Evolutionary conservation across 148 eudicot species (phyloP), one percentile per base, ranked within the genome.

Genomic region (Fallopia convolvulus): DNA sequence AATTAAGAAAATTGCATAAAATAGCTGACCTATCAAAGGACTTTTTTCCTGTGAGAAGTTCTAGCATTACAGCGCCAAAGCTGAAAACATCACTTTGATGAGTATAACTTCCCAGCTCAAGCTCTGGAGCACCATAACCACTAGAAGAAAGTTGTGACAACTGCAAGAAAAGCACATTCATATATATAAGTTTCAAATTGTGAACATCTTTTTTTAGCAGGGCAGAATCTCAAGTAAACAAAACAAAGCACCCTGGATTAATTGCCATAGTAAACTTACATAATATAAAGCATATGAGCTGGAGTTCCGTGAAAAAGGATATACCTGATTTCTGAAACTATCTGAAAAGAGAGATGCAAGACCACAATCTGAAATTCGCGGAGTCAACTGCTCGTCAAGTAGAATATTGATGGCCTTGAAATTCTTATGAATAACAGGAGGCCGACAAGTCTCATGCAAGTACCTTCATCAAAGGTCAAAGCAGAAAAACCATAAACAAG

Each of bases 21-120:
- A 72, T 72, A 72, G 32, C 39, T 74, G 76, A 90, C 94, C 89
- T 88, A 83, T 86, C 94, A 77, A 88, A 78, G 30, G 94, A 85
- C 82, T 74, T 85, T 82, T 89, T 84, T 74, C 94, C 94, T 8
- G 94, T 90, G 74, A 90, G 81, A 41, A 90, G 86, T 82, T 90
- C 94, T 75, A 90, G 68, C 94, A 90, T 90, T 79, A 90, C 91
- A 77, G 88, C 91, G 58, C 94, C 94, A 78, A 90, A 90, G 83
- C 91, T 90, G 77, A 85, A 90, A 40, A 90, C 91, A 73, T 90
- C 94, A 80, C 94, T 90, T 83, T 86, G 87, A 18, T 77, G 60
- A 74, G 94, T 90, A 78, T 85, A 90, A 15, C 87, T 79, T 75
- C 94, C 94, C 6, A 88, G 85, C 89, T 90, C 94, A 77, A 88